A percentile compares a stretch with the other conserved stretches of the same genome.
Evolutionary conservation across 2,329 filamentous ascomycete genomes (phyloP).

Genomic region (Berkeleyomyces basicola): DNA sequence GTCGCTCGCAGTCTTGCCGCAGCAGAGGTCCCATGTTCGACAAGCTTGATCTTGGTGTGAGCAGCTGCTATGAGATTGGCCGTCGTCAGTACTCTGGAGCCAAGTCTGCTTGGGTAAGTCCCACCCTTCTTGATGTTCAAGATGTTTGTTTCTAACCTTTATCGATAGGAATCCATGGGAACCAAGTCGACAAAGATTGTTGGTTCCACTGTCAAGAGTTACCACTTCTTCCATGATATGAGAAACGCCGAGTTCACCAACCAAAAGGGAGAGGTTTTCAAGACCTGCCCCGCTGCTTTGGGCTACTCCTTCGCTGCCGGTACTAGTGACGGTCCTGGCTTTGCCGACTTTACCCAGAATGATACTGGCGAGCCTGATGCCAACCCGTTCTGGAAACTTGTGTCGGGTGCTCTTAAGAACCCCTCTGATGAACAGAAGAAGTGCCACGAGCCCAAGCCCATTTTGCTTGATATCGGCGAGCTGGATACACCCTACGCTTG

Average conservation of each 20-base stretch:
- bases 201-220: constrained; percentile 52
- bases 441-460: constrained; percentile 69
- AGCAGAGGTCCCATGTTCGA: constrained; percentile 52
- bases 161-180: constrained; percentile 34
- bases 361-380: constrained; percentile 50
- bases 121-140: no score
- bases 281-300: constrained; percentile 69
- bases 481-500: constrained; percentile 61
- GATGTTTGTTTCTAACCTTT: background rate
- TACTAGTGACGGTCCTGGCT: constrained; percentile 74
- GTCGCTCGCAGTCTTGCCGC: constrained; percentile 50
- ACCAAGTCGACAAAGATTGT: constrained; percentile 32
- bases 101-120: constrained; percentile 18
- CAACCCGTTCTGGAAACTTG: constrained; percentile 63
- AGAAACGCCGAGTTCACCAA: constrained; percentile 54
- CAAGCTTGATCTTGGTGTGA: constrained; percentile 49
- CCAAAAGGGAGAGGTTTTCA: constrained; percentile 51
- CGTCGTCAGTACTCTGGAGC: constrained; percentile 48
- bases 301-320: constrained; percentile 84
- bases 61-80: constrained; percentile 65
- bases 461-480: constrained; percentile 75
- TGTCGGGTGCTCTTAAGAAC: constrained; percentile 51
- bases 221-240: constrained; percentile 72
- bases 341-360: constrained; percentile 79
- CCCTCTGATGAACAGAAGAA: constrained; percentile 51